Percentiles rank a stretch among this genome's conserved stretches.
These are phyloP conservation scores for Serendipita sp. DNA, from an alignment of 1,284 basidiomycete species.

Conservation along the genomic window DNA sequence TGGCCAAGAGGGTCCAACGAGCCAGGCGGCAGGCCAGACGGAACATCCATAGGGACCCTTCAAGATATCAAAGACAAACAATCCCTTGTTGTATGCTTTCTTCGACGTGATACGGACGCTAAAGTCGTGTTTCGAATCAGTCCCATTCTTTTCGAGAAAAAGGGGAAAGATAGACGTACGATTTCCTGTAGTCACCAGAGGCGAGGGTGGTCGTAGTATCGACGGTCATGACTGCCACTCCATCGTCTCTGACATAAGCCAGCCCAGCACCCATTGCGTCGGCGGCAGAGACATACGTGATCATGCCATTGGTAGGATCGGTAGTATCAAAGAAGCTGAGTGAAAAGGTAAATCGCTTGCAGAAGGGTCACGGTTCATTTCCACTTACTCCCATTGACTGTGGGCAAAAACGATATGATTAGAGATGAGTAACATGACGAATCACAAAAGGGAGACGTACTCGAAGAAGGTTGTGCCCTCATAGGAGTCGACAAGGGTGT, in stretches of 20 bases:
- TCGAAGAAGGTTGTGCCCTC: slow-evolving; percentile 4
- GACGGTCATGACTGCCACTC: slow-evolving; percentile 43
- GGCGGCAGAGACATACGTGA: slow-evolving; percentile 35
- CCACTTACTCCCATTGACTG: slow-evolving; percentile 26
- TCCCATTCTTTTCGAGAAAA: neutral
- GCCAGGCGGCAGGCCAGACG: slow-evolving; percentile 67
- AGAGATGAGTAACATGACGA: neutral
- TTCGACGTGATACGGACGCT: slow-evolving; percentile 61
- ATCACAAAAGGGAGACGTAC: neutral
- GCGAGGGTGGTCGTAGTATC: slow-evolving; percentile 41
- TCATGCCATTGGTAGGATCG: slow-evolving; percentile 55
- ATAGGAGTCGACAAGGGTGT: slow-evolving; percentile 1
- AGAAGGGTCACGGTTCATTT: neutral
- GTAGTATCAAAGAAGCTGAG: slow-evolving; percentile 33
- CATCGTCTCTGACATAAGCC: slow-evolving; percentile 41
- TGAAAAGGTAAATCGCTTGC: neutral
- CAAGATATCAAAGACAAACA: slow-evolving; percentile 67
- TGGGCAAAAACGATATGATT: neutral
- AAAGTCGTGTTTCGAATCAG: neutral
- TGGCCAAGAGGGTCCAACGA: slow-evolving; percentile 4
- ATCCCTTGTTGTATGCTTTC: slow-evolving; percentile 48
- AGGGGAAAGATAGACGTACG: neutral
- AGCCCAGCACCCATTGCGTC: slow-evolving; percentile 37
- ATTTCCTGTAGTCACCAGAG: slow-evolving; percentile 39
- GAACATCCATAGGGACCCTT: slow-evolving; percentile 65